Evolutionary conservation across 2,329 filamentous ascomycete species (phyloP), one percentile per base, ranked within the genome.

Genomic region (Phialemoniopsis sp.): DNA sequence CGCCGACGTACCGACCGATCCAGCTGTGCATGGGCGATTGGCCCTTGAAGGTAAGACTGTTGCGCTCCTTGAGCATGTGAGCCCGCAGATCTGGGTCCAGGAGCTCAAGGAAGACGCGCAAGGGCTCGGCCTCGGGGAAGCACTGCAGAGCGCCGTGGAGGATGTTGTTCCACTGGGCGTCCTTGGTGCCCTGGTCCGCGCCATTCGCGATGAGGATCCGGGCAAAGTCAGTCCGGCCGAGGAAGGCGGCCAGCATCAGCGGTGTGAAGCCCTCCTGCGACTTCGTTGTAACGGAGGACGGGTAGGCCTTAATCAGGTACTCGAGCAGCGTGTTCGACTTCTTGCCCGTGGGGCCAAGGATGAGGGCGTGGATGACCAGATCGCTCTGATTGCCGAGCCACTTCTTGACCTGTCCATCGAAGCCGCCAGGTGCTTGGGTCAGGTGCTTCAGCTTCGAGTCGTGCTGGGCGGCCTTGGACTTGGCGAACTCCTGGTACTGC

Each of bases 181-280:
- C 82, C 17, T 80, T 80, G 28, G 64, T 64, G 1, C 78, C 76
- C 53, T 87, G 82, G 52, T 93, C 79, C 3, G 86, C 85, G 4
- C 85, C 86, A 18, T 75, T 77, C 2, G 72, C 65, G 37, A 91
- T 70, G 29, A 95, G 70, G 1, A 78, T 65, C 50, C 78, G 76
- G 13, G 75, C 73, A 15, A 75, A 72, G 2, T 78, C 64, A 13
- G 70, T 49, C 15, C 74, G 72, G 10, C 75, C 72, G 4, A 77
- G 61, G 3, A 68, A 61, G 45, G 81, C 83, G 2, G 87, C 86
- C 9, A 87, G 56, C 40, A 81, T 72, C 1, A 94, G 67, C 2
- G 88, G 87, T 0, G 86, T 90, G 37, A 73, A 64, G 1, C 78
- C 78, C 8, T 64, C 53, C 2, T 66, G 57, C 2, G 73, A 78